These are phyloP conservation scores for Monilinia polystroma DNA, from an alignment of 2,329 filamentous ascomycete species.

Conservation along the genomic window DNA sequence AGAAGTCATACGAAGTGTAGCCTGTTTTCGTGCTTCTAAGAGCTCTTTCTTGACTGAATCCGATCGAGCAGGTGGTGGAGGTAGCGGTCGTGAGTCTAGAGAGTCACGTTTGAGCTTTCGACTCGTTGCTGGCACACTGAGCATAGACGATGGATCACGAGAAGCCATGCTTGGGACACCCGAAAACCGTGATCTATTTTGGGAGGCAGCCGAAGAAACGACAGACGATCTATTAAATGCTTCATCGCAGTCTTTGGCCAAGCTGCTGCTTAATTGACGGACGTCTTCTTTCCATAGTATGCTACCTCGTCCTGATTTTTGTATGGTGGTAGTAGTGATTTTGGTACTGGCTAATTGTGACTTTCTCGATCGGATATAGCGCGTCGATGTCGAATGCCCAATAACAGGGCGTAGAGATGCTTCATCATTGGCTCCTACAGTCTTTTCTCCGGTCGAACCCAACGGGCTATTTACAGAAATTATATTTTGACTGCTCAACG, in stretches of 20 bases:
- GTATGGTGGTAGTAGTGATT: slow-evolving; percentile 22
- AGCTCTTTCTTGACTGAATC: slow-evolving; percentile 38
- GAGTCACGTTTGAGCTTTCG: slow-evolving; percentile 26
- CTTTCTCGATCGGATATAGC: slow-evolving; percentile 39
- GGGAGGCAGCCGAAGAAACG: slow-evolving; percentile 31
- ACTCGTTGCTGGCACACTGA: slow-evolving; percentile 1
- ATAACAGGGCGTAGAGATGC: slow-evolving; percentile 26
- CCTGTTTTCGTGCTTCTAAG: slow-evolving; percentile 36
- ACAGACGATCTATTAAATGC: slow-evolving; percentile 74
- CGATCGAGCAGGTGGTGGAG: slow-evolving; percentile 36
- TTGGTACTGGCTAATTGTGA: slow-evolving; percentile 22
- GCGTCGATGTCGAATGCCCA: slow-evolving; percentile 28
- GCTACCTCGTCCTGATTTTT: slow-evolving; percentile 28
- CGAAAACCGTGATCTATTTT: slow-evolving; percentile 18
- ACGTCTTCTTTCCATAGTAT: slow-evolving; percentile 69
- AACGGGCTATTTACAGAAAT: slow-evolving; percentile 9
- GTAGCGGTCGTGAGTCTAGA: slow-evolving; percentile 37
- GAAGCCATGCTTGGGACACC: slow-evolving; percentile 17
- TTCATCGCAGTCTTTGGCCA: slow-evolving; percentile 88
- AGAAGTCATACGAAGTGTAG: slow-evolving; percentile 35
- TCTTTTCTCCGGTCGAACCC: slow-evolving; percentile 24
- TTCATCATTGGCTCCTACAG: slow-evolving; percentile 32
- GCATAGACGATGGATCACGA: slow-evolving; percentile 7
- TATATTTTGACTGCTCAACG: slow-evolving; percentile 25
- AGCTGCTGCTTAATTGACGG: slow-evolving; percentile 76